phyloP scores from a whole-genome alignment of 169 alveolate genomes.

The Condylostoma magnum region DNA sequence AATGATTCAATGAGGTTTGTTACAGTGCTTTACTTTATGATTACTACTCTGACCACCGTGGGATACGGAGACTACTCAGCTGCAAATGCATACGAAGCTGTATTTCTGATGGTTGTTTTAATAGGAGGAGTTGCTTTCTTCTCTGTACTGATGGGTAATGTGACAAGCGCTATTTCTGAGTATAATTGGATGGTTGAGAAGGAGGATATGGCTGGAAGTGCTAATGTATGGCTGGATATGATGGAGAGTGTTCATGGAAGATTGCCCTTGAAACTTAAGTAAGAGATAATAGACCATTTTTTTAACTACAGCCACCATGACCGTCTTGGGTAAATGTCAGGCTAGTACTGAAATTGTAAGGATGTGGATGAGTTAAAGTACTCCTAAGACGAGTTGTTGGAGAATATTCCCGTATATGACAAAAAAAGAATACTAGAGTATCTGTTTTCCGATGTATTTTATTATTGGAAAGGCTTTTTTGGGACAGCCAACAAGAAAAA shows the following conservation, averaged over 20 bases:
- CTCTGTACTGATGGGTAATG: not conserved
- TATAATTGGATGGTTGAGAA: not conserved
- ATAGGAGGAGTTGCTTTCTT: conserved; percentile 4
- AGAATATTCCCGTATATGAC: not conserved
- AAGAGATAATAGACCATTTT: not conserved
- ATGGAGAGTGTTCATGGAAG: not conserved
- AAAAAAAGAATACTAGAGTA: not conserved
- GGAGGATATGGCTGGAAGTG: not conserved
- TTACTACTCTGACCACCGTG: conserved; percentile 17
- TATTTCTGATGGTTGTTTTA: not conserved
- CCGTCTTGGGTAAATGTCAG: not conserved
- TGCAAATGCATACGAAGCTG: conserved; percentile 7
- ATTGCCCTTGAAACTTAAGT: not conserved
- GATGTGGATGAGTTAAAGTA: not conserved
- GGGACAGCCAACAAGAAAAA: not conserved
- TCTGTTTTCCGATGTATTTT: not conserved
- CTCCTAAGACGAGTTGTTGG: not conserved
- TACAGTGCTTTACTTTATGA: not conserved
- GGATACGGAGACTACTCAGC: conserved; percentile 26
- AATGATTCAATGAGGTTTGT: not conserved
- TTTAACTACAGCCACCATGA: not conserved
- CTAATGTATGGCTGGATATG: conserved; percentile 2
- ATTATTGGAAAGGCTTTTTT: not conserved
- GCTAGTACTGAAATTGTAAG: not conserved
- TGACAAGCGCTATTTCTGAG: conserved; percentile 5